Conservation (phyloP, 768 basidiomycete species). For the Termitomyces sp. region DNA sequence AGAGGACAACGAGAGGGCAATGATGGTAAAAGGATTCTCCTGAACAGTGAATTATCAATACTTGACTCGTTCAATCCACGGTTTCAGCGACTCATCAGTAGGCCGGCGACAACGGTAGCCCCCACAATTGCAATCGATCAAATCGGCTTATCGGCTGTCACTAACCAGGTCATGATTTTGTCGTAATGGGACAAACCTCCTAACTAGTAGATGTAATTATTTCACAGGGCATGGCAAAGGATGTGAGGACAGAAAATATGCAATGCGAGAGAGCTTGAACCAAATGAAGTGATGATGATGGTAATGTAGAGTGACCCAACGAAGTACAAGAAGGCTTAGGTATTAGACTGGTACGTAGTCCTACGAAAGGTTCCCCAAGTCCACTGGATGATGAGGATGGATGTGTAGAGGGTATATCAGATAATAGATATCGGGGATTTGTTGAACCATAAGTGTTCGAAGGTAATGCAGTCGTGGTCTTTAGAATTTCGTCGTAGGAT, state of each 20-base stretch:
- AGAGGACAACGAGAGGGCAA: background rate
- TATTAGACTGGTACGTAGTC: constrained; percentile 31
- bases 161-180: background rate
- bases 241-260: constrained; percentile 14
- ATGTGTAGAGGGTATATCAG: constrained; percentile 37
- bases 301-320: constrained; percentile 11
- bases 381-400: constrained; percentile 25
- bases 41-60: background rate
- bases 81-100: background rate
- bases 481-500: constrained; percentile 55
- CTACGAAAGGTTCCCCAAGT: constrained; percentile 25
- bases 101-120: background rate
- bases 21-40: background rate
- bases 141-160: background rate
- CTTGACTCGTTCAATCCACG: background rate
- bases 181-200: background rate
- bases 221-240: constrained; percentile 13
- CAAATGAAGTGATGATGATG: constrained; percentile 13
- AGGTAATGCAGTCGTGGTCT: constrained; percentile 20
- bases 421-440: constrained; percentile 29
- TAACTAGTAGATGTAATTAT: constrained; percentile 12
- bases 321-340: constrained; percentile 17
- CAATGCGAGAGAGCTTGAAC: constrained; percentile 16
- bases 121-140: background rate
- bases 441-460: constrained; percentile 20